phyloP scores from a whole-genome alignment of 1,284 basidiomycete genomes.

The Pascua sp. region DNA sequence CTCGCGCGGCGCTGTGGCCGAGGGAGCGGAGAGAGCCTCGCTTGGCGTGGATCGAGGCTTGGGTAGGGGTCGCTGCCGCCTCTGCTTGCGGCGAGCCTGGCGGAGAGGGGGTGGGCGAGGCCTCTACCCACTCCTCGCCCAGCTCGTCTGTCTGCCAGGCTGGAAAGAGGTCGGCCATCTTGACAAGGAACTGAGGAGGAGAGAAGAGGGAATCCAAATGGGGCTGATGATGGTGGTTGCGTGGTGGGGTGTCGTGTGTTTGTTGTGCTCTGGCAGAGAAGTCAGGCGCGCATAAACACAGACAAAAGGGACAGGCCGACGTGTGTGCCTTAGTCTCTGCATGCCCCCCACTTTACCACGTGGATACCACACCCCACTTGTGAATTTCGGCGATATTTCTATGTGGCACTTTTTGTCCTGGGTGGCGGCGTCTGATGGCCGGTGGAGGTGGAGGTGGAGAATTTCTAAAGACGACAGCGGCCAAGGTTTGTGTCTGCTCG shows the following conservation, averaged over 20 bases:
- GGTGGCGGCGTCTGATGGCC: neutral
- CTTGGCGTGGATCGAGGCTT: slow-evolving; percentile 30
- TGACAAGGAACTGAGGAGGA: slow-evolving; percentile 12
- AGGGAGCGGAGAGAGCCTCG: slow-evolving; percentile 38
- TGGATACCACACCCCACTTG: too few species aligned
- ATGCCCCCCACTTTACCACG: too few species aligned
- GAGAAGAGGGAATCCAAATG: neutral
- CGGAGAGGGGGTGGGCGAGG: slow-evolving; percentile 43
- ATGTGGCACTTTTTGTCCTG: too few species aligned
- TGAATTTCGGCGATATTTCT: too few species aligned
- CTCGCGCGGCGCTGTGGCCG: slow-evolving; percentile 33
- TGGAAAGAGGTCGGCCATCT: slow-evolving; percentile 45
- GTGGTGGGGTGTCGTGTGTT: neutral
- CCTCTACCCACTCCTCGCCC: slow-evolving; percentile 71
- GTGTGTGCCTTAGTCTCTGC: too few species aligned
- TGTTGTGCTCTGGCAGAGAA: slow-evolving; percentile 11
- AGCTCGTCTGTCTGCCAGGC: slow-evolving; percentile 76
- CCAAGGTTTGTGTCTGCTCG: neutral
- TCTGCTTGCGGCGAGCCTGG: slow-evolving; percentile 62
- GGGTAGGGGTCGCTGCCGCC: slow-evolving; percentile 33
- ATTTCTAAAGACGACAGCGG: neutral
- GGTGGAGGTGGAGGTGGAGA: slow-evolving; percentile 4
- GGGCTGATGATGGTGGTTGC: neutral
- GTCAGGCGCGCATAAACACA: slow-evolving; percentile 12
- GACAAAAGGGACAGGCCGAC: neutral